These are phyloP conservation scores for Diddensiella santjacobensis DNA, from an alignment of 805 yeast species.

Conservation along the genomic window DNA sequence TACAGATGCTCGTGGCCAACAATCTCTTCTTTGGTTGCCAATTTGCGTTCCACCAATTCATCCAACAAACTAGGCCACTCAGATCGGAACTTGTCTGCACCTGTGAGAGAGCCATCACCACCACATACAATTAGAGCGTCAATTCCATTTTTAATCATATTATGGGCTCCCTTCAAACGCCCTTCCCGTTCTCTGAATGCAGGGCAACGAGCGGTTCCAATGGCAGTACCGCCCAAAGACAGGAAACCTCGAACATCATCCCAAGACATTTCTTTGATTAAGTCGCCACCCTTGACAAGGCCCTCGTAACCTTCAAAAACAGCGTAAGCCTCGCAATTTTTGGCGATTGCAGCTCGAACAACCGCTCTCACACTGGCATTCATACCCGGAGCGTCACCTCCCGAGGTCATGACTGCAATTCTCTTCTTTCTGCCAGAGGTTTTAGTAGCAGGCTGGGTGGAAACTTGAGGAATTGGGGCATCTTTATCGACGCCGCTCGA, in stretches of 20 bases:
- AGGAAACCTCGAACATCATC: constrained; percentile 93
- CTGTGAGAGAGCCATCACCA: constrained; percentile 97
- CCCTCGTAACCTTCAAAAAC: constrained; percentile 95
- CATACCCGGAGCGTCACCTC: constrained; percentile 99
- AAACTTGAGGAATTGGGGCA: not conserved
- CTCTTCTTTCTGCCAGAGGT: constrained; percentile 40
- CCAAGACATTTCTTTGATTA: constrained; percentile 80
- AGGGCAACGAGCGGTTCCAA: constrained; percentile 92
- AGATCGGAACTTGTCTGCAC: constrained; percentile 88
- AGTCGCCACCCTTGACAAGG: constrained; percentile 78
- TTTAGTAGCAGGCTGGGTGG: not conserved
- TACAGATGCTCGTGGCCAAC: constrained; percentile 67
- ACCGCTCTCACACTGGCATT: constrained; percentile 94
- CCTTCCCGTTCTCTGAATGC: constrained; percentile 85
- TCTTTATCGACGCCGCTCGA: not conserved
- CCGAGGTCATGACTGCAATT: constrained; percentile 96
- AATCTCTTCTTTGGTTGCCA: constrained; percentile 55
- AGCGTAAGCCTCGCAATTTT: constrained; percentile 87
- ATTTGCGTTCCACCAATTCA: constrained; percentile 58
- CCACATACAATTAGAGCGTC: constrained; percentile 96
- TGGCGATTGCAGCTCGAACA: constrained; percentile 83
- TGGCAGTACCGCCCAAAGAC: constrained; percentile 88
- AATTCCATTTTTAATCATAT: constrained; percentile 81
- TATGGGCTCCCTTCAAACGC: constrained; percentile 74
- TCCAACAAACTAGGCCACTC: constrained; percentile 90